phyloP scores from a whole-genome alignment of 371 early-diverging fungal species.

The Chytridiales sp. region DNA sequence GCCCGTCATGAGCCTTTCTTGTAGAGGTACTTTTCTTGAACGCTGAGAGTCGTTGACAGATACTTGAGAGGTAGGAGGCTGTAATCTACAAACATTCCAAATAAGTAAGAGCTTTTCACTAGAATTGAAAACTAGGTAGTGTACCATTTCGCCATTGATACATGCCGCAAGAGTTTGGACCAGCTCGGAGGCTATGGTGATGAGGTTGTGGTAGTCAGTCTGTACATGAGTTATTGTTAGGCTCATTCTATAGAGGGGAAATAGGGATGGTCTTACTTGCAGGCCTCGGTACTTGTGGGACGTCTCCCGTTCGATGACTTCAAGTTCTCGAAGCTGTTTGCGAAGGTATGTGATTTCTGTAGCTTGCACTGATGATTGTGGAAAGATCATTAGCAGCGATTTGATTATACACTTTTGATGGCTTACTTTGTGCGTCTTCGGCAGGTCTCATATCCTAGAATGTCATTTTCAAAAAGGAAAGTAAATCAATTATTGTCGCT shows the following conservation, averaged over 20 bases:
- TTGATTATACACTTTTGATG: too few species aligned
- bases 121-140: neutral
- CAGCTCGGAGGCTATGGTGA: conserved; percentile 53
- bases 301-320: neutral
- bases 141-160: conserved; percentile 46
- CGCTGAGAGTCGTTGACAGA: conserved; percentile 37
- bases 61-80: conserved; percentile 40
- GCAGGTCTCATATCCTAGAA: conserved; percentile 17
- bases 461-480: too few species aligned
- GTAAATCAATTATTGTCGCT: too few species aligned
- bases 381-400: too few species aligned
- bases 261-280: neutral
- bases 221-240: conserved; percentile 13
- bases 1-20: too few species aligned
- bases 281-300: conserved; percentile 2
- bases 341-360: too few species aligned
- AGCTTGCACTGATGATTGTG: too few species aligned
- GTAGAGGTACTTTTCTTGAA: conserved; percentile 27
- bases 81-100: conserved; percentile 32
- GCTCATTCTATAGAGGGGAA: neutral
- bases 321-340: neutral
- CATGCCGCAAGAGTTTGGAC: conserved; percentile 49
- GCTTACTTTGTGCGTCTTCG: conserved; percentile 15
- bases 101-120: neutral
- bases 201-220: conserved; percentile 51